Percentiles rank a stretch among this genome's conserved stretches.
Conservation (phyloP, 148 eudicot genomes). For the Silene latifolia region DNA sequence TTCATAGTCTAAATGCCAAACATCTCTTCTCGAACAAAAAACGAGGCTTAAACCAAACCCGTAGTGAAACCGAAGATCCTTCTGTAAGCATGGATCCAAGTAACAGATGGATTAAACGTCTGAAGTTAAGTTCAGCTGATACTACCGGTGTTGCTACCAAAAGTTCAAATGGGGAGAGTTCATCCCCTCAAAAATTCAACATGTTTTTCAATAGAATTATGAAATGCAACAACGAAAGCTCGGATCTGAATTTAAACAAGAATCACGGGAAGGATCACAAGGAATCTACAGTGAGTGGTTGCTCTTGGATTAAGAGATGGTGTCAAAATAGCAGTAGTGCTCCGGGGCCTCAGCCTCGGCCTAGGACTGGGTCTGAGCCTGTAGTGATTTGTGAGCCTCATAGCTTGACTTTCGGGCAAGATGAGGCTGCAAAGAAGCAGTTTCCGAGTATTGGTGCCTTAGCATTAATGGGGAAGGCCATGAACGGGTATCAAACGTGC, state of each 20-base stretch:
- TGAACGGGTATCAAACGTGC: conserved; percentile 55
- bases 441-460: conserved; percentile 84
- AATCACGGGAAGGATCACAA: conserved; percentile 28
- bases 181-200: conserved; percentile 41
- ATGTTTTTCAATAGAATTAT: conserved; percentile 26
- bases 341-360: conserved; percentile 7
- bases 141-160: conserved; percentile 45
- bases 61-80: conserved; percentile 14
- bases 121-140: conserved; percentile 44
- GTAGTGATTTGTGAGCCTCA: conserved; percentile 58
- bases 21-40: conserved; percentile 39
- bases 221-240: conserved; percentile 21
- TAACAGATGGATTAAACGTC: conserved; percentile 76
- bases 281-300: conserved; percentile 27
- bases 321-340: conserved; percentile 23
- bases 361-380: conserved; percentile 34
- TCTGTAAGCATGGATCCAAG: conserved; percentile 34
- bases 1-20: conserved; percentile 71
- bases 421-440: conserved; percentile 55
- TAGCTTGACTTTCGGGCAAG: conserved; percentile 37
- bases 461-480: conserved; percentile 79
- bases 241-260: conserved; percentile 18
- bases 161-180: conserved; percentile 37
- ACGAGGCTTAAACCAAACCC: conserved; percentile 23
- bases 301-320: conserved; percentile 87